Conservation (phyloP, 2,329 filamentous ascomycete genomes). For the Amauroascus niger region DNA sequence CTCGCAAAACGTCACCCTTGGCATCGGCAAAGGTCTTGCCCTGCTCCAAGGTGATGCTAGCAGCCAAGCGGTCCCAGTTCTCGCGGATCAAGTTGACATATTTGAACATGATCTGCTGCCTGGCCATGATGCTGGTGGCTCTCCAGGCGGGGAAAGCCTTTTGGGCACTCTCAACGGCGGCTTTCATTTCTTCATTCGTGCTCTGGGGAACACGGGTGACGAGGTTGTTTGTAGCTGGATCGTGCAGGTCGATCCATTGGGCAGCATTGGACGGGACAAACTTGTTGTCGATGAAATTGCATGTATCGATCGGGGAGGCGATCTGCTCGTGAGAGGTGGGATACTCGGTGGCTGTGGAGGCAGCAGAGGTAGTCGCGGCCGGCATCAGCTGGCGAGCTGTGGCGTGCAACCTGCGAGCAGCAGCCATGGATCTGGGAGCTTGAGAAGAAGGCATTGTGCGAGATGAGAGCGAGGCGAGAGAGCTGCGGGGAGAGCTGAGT, state of each 20-base stretch:
- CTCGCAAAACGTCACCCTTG: constrained; percentile 56
- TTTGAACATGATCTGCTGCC: constrained; percentile 59
- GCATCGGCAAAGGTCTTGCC: constrained; percentile 60
- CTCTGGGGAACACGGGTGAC: constrained; percentile 56
- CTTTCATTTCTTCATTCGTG: constrained; percentile 54
- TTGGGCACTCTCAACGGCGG: constrained; percentile 52
- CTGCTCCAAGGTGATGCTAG: constrained; percentile 57
- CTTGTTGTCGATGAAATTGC: constrained; percentile 55
- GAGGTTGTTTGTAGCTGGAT: constrained; percentile 57
- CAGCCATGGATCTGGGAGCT: constrained; percentile 9
- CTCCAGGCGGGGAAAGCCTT: constrained; percentile 55
- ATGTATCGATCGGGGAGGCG: constrained; percentile 43
- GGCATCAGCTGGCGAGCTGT: constrained; percentile 41
- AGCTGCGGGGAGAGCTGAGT: constrained; percentile 30
- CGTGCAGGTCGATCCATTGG: constrained; percentile 55
- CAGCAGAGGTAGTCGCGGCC: constrained; percentile 32
- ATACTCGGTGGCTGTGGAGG: constrained; percentile 38
- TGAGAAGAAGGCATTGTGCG: constrained; percentile 10
- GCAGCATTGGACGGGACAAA: constrained; percentile 50
- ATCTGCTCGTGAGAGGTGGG: constrained; percentile 46
- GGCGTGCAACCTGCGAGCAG: constrained; percentile 36
- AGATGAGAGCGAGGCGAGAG: constrained; percentile 19
- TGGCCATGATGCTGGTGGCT: constrained; percentile 49
- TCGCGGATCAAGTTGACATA: constrained; percentile 53
- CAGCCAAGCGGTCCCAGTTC: constrained; percentile 56